A percentile compares a stretch with the other conserved stretches of the same genome.
Conservation (phyloP, 1,139 yeast genomes). For the Citeromyces hawaiiensis region DNA sequence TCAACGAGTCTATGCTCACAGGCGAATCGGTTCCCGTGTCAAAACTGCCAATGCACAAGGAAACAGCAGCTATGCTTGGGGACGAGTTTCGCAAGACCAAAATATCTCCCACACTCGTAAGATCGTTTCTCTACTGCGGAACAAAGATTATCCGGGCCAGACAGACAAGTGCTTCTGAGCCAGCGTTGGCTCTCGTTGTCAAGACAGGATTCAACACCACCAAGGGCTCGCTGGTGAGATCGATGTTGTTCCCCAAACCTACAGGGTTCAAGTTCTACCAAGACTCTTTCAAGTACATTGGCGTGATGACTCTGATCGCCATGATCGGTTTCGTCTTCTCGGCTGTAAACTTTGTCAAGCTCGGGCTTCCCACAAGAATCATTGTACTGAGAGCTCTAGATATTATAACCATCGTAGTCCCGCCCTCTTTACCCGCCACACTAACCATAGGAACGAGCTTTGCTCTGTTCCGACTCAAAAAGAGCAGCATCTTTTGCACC, state of each 20-base stretch:
- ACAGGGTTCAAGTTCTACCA: conserved; percentile 85
- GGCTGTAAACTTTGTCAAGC: conserved; percentile 64
- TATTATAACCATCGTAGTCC: conserved; percentile 90
- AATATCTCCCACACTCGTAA: conserved; percentile 55
- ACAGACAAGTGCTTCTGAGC: conserved; percentile 46
- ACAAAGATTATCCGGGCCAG: conserved; percentile 80
- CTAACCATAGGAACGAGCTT: conserved; percentile 92
- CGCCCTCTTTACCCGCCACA: conserved; percentile 97
- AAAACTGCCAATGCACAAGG: conserved; percentile 54
- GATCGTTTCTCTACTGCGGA: conserved; percentile 73
- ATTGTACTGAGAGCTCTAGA: conserved; percentile 86
- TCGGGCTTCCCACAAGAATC: conserved; percentile 55
- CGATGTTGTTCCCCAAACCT: conserved; percentile 95
- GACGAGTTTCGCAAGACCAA: conserved; percentile 36
- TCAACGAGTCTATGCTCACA: conserved; percentile 90
- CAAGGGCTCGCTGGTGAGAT: conserved; percentile 87
- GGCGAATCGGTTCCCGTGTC: conserved; percentile 98
- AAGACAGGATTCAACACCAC: conserved; percentile 93
- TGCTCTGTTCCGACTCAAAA: conserved; percentile 66
- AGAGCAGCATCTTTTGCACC: conserved; percentile 67
- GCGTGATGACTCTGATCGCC: conserved; percentile 86
- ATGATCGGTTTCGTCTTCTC: conserved; percentile 72
- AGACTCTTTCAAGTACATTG: conserved; percentile 92
- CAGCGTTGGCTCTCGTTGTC: conserved; percentile 78
- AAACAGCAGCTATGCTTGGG: conserved; percentile 40